Conservation (phyloP, 225 moss, liverwort and hornwort species). For the Straminergon stramineum region DNA sequence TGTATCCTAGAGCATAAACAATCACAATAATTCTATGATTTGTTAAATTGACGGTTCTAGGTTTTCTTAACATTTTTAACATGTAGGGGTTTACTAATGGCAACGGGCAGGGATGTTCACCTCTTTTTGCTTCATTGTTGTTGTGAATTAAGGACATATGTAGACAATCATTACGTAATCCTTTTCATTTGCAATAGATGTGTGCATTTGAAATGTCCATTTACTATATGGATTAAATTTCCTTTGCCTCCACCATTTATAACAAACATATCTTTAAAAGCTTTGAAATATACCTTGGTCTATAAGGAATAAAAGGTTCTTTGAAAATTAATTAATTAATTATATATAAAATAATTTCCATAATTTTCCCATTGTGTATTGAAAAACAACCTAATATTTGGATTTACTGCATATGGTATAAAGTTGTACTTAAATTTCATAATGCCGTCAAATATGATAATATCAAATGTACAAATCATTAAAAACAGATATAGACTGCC, state of each 20-base stretch:
- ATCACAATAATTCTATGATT: no score
- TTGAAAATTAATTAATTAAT: no score
- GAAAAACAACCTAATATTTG: not conserved
- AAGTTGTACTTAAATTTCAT: no score
- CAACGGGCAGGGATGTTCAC: no score
- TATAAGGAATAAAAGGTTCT: accelerated
- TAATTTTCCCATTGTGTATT: no score
- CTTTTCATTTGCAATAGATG: not conserved
- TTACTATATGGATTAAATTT: not conserved
- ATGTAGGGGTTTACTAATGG: no score
- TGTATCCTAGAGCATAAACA: no score
- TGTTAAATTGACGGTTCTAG: no score
- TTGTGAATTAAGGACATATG: not conserved
- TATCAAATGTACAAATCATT: not conserved
- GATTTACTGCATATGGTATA: not conserved
- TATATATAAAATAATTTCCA: not conserved
- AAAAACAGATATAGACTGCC: not conserved
- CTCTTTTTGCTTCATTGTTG: no score
- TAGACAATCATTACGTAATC: not conserved
- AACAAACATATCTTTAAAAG: no score
- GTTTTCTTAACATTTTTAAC: no score
- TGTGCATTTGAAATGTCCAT: not conserved
- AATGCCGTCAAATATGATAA: not conserved
- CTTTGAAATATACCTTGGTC: not conserved
- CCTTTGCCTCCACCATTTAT: not conserved